Evolutionary conservation across 257 asterid species (phyloP), one percentile per base, ranked within the genome.

Genomic region (Nyctanthes arbortristis): DNA sequence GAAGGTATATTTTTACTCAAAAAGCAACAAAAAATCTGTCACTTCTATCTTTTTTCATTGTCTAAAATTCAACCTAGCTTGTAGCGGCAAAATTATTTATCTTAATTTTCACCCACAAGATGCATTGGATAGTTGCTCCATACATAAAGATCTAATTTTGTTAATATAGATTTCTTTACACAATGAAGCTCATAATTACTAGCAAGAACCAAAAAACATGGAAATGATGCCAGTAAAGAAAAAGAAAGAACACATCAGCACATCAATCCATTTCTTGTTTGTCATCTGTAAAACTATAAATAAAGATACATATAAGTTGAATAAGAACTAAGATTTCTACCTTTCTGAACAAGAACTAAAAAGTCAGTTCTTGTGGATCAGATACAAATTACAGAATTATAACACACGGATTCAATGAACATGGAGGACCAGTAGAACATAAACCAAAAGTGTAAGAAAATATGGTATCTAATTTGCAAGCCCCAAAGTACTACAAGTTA

Each of bases 351-450:
- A 7, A 40, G 52, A 20, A 40, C 4, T 39, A 61, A 52, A 54
- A 61, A 16, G 61, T 28, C 28, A 4, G 56, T n/a, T 63, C 63
- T 49, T 18, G 37, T 65, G 12, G 14, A 43, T 12, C 18, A 49
- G 37, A 77, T 55, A 18, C 37, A 5, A 66, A 70, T 6, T 32
- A 57, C 0, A 28, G 55, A 43, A 55, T 33, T 47, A 37, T 27
- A 56, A 65, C 22, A 60, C 16, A 13, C 6, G 24, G 1, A 11
- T 18, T 1, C 10, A 18, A 60, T 0, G 65, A 31, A 32, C 4
- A 30, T 8, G n/a, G 9, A 32, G 45, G 16, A 54, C n/a, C n/a
- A n/a, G 52, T 4, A 16, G 52, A 40, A 16, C 52, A 40, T 13
- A 40, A 40, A 40, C 52, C 52, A 14, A 0, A 1, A 16, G 5